Conservation (phyloP, 2,329 filamentous ascomycete species). For the Phoma herbarum region DNA sequence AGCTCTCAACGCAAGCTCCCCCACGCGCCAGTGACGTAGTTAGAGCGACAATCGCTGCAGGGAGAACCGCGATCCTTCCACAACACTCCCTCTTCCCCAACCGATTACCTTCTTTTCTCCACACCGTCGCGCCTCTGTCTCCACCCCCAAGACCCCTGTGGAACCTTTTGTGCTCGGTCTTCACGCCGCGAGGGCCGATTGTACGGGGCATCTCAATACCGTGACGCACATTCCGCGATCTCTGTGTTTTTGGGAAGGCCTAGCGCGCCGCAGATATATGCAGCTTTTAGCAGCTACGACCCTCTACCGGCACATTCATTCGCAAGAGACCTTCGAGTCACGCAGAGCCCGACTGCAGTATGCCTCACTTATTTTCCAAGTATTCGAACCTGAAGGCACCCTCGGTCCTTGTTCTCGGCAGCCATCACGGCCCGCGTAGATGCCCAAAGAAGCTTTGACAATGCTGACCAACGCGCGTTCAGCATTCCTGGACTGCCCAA, state of each 20-base stretch:
- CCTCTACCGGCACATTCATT: not conserved
- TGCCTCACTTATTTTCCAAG: not conserved
- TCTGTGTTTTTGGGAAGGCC: not conserved
- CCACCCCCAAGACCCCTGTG: constrained; percentile 33
- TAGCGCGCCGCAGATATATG: not conserved
- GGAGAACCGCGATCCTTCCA: constrained; percentile 26
- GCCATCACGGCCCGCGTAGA: not conserved
- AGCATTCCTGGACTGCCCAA: constrained; percentile 18
- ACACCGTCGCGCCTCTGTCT: constrained; percentile 28
- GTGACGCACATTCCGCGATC: constrained; percentile 6
- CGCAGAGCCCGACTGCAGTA: not conserved
- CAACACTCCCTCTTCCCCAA: constrained; percentile 20
- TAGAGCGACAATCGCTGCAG: constrained; percentile 27
- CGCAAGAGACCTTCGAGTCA: not conserved
- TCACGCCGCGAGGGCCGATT: constrained; percentile 9
- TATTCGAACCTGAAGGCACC: too few species aligned
- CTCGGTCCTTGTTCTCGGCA: too few species aligned
- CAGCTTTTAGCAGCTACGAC: not conserved
- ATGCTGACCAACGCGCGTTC: constrained; percentile 33
- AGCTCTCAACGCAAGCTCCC: constrained; percentile 30
- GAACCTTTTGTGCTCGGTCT: constrained; percentile 14
- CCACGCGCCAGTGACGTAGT: constrained; percentile 40
- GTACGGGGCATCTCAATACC: constrained; percentile 6
- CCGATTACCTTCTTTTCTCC: constrained; percentile 34
- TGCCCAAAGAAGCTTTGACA: constrained; percentile 18